These are phyloP conservation scores for Xylaria cubensis DNA, from an alignment of 495 filamentous ascomycete genomes.

Conservation along the genomic window DNA sequence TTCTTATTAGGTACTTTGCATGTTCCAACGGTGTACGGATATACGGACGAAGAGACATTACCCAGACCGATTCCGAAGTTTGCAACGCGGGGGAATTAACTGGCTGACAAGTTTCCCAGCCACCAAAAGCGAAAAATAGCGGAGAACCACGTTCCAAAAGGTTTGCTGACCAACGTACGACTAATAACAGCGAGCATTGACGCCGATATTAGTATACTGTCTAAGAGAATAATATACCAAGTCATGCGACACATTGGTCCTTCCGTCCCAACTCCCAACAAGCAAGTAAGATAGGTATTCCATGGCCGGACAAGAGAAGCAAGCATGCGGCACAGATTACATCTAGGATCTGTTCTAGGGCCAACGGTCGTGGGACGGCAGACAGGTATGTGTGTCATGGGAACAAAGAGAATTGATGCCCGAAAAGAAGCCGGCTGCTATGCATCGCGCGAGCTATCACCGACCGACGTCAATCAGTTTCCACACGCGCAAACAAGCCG, in stretches of 20 bases:
- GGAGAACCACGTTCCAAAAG: constrained; percentile 12
- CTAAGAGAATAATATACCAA: constrained; percentile 15
- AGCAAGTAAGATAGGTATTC: constrained; percentile 11
- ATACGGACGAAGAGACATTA: not conserved
- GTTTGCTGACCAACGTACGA: constrained; percentile 26
- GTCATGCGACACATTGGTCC: constrained; percentile 21
- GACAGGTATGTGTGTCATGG: constrained; percentile 25
- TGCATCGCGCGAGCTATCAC: constrained; percentile 21
- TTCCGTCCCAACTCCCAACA: constrained; percentile 8
- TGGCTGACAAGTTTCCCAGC: constrained; percentile 29
- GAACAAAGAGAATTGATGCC: constrained; percentile 26
- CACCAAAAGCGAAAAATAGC: constrained; percentile 12
- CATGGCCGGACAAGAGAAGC: constrained; percentile 12
- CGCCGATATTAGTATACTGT: constrained; percentile 21
- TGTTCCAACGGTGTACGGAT: not conserved
- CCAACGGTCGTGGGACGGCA: constrained; percentile 20
- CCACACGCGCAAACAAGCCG: not conserved
- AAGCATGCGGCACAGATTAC: constrained; percentile 22
- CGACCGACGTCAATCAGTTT: constrained; percentile 3
- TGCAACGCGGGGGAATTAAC: not conserved
- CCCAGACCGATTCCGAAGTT: not conserved
- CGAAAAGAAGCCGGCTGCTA: constrained; percentile 22
- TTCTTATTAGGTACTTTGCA: not conserved
- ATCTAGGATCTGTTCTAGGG: constrained; percentile 11
- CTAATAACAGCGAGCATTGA: constrained; percentile 21